phyloP scores from a whole-genome alignment of 257 asterid genomes.

The Solanum medicagineum region DNA sequence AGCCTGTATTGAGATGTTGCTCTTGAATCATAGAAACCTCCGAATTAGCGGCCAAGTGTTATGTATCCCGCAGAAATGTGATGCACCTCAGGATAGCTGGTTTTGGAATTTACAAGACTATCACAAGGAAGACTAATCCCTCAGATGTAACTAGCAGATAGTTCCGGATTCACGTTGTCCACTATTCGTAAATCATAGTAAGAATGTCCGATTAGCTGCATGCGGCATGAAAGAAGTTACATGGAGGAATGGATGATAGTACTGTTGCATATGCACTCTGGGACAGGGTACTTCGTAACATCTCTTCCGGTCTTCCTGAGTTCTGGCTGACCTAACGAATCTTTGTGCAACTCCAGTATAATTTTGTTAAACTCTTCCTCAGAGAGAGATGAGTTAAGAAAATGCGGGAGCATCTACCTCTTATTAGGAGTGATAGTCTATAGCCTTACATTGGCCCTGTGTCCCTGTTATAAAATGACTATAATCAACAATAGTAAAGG shows the following conservation, averaged over 20 bases:
- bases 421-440: conserved; percentile 84
- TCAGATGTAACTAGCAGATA: neutral
- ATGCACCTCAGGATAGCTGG: neutral
- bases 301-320: conserved; percentile 62
- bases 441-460: conserved; percentile 84
- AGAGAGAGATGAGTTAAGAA: conserved; percentile 55
- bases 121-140: neutral
- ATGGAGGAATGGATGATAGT: conserved; percentile 15
- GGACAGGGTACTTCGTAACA: conserved; percentile 79
- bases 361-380: conserved; percentile 50
- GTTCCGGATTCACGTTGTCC: neutral
- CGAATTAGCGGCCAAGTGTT: neutral
- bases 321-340: conserved; percentile 80
- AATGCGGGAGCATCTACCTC: conserved; percentile 70
- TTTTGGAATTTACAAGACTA: neutral
- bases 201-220: neutral
- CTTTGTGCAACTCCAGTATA: conserved; percentile 50
- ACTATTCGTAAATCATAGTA: neutral
- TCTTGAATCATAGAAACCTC: neutral
- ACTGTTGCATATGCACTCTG: conserved; percentile 80
- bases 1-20: neutral
- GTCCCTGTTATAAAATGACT: conserved; percentile 43
- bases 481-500: neutral
- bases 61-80: neutral
- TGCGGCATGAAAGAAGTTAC: neutral